Evolutionary conservation across 495 filamentous ascomycete species (phyloP), one percentile per base, ranked within the genome.

Genomic region (Parathielavia appendiculata): DNA sequence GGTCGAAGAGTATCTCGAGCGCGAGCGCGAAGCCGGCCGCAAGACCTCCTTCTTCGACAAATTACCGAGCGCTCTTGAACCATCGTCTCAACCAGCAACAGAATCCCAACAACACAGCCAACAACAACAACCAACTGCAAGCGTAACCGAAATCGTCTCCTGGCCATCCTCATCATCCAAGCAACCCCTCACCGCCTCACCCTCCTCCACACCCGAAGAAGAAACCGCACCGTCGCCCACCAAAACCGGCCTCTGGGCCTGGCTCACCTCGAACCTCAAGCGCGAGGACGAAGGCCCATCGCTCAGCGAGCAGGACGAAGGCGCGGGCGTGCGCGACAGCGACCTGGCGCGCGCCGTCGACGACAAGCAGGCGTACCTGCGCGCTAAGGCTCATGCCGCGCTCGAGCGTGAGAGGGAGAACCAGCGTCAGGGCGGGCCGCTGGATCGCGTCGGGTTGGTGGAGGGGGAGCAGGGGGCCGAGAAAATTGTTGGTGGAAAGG

Each of bases 241-340:
- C 14, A 5, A 32, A 45, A 41, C 57, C n/a, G 60, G 64, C 43
- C 34, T 73, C 20, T 66, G 62, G 63, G 23, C 48, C 38, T 79
- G 75, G 76, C 56, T 78, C 41, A 75, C 75, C 19, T 63, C 69
- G 13, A 72, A 71, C 17, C 59, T 90, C 43, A 83, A 84, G 69
- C 80, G 82, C 58, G 86, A 89, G 54, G 76, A 84, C 22, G 79
- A 81, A 34, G 75, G 69, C 41, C 66, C 71, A n/a, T 19, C 40
- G 13, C 60, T 71, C 16, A 69, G 62, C 52, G 69, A 75, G 56
- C 70, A 75, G 56, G 71, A 73, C 60, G 66, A 73, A 61, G 53
- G 49, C 6, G 43, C 66, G 14, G 73, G 70, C 17, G 64, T 69
- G 51, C 58, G 70, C 45, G 72, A 70, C 39, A 73, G 71, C 54